Evolutionary conservation across 2,329 filamentous ascomycete genomes (phyloP), one percentile per base, ranked within the genome.

Genomic region (Beauveria pseudobassiana): DNA sequence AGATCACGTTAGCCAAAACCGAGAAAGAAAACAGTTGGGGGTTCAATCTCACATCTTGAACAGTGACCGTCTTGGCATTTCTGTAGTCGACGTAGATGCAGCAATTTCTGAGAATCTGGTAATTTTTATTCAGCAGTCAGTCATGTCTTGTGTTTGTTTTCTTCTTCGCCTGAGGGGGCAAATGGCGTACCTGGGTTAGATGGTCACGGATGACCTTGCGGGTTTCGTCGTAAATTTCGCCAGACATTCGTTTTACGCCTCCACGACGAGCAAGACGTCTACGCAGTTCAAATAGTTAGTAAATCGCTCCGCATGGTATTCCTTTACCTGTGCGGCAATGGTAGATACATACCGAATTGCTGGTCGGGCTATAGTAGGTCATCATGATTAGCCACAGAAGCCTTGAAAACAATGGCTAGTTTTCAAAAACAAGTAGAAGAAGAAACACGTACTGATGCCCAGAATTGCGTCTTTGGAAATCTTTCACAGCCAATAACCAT

Each of bases 231-330:
- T 93, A 93, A 3, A 92, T 87, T 0, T 51, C 65, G 0, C 70
- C 81, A 0, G 86, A 87, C 9, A 93, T 91, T 0, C 89, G 79
- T 70, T 92, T 92, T 0, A 93, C 87, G 0, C 90, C 90, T 1
- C 89, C 90, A 7, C 90, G 85, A 6, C 90, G 83, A 1, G 90
- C 90, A 0, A 93, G 74, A 46, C 89, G 86, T 66, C 88, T 87
- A 49, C 12, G n/a, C 16, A 5, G 7, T 14, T 5, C 1, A 9
- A 1, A 34, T 3, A 12, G n/a, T 51, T 34, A 51, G 49, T 28
- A n/a, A n/a, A n/a, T 9, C 5, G n/a, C 45, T 46, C 20, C 9
- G 20, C 3, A 5, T 22, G 3, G 5, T 12, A 2, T 46, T 22
- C 3, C 9, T 46, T 46, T 2, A 7, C 9, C 18, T 46, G 8